Conservation (phyloP, 2,329 filamentous ascomycete genomes). For the Dendryphion nanum region DNA sequence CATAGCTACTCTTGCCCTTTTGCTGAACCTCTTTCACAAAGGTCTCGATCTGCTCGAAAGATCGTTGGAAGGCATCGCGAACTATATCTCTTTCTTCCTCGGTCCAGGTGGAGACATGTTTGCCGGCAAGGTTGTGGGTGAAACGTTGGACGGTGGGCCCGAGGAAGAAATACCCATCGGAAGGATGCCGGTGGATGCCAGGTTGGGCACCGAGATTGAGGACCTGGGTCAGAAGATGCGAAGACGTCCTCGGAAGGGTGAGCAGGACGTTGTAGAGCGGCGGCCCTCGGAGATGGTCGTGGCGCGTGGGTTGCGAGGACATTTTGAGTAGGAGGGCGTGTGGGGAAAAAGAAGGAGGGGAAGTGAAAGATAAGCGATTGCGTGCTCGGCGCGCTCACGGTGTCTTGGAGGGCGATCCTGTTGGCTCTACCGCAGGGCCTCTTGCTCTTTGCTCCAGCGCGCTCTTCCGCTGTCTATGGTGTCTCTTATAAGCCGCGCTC, state of each 20-base stretch:
- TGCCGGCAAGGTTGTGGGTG: slow-evolving; percentile 6
- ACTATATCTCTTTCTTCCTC: slow-evolving; percentile 4
- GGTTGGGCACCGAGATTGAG: slow-evolving; percentile 19
- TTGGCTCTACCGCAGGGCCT: no score
- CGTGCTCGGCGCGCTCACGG: no score
- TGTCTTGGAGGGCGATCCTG: no score
- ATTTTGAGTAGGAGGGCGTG: not conserved
- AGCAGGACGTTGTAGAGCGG: slow-evolving; percentile 13
- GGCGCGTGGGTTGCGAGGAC: not conserved
- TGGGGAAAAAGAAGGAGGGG: not conserved
- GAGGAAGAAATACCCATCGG: slow-evolving; percentile 22
- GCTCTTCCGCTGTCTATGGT: no score
- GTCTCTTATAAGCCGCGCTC: no score
- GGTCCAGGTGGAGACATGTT: slow-evolving; percentile 8
- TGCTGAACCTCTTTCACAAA: slow-evolving; percentile 6
- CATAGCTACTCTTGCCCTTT: slow-evolving; percentile 9
- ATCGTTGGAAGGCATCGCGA: slow-evolving; percentile 4
- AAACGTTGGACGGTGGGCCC: slow-evolving; percentile 10
- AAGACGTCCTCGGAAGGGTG: slow-evolving; percentile 23
- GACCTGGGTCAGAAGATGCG: slow-evolving; percentile 19
- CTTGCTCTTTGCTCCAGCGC: no score
- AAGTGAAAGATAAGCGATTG: no score
- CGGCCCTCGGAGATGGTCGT: not conserved
- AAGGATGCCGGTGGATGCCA: slow-evolving; percentile 8
- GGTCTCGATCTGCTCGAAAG: slow-evolving; percentile 4